phyloP scores from a whole-genome alignment of 768 basidiomycete species.

The Psilocybe azurescens region DNA sequence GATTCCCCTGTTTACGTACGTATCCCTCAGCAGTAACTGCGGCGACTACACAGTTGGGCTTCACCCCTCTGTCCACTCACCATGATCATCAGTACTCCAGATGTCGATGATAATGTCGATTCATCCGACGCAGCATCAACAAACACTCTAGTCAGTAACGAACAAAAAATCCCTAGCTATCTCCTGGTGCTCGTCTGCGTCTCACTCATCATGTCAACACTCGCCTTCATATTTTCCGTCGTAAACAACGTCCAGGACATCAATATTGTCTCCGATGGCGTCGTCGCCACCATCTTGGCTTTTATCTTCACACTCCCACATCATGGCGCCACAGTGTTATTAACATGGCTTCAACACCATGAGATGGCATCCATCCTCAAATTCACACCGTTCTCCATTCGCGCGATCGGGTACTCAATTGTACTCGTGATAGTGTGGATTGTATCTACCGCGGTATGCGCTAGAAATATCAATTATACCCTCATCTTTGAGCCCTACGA shows the following conservation, averaged over 20 bases:
- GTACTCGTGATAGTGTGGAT: neutral
- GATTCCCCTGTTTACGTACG: no score
- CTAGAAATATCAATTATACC: neutral
- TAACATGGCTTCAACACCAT: neutral
- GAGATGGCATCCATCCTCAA: neutral
- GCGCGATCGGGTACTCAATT: neutral
- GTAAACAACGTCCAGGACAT: neutral
- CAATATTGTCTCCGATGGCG: neutral
- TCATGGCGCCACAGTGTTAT: neutral
- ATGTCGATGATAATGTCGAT: neutral
- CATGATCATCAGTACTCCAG: neutral
- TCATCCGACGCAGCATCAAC: neutral
- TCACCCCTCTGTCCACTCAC: no score
- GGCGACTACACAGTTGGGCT: no score
- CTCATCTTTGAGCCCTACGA: no score
- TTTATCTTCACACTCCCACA: neutral
- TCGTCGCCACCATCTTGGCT: neutral
- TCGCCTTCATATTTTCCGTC: neutral
- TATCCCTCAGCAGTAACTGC: no score
- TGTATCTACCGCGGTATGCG: neutral
- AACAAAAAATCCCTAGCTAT: neutral
- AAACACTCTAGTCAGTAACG: neutral
- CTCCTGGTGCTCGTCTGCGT: neutral
- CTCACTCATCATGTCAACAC: neutral
- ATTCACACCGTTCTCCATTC: neutral